Evolutionary conservation across 2,329 filamentous ascomycete genomes (phyloP), one percentile per base, ranked within the genome.

Genomic region (Ophiostoma ips): DNA sequence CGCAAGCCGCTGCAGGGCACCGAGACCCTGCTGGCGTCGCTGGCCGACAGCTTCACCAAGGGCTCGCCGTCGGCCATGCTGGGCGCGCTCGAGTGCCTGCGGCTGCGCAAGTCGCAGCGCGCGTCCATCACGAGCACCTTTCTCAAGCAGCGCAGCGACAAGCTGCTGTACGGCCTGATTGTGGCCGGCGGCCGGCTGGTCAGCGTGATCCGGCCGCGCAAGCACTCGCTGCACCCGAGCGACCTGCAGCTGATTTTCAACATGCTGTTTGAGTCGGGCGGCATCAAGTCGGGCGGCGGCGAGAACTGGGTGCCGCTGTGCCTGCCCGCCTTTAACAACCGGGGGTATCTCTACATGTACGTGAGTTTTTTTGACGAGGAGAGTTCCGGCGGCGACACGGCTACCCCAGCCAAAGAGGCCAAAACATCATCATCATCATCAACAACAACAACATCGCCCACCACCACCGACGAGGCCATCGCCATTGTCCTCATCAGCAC

Each of bases 261-360:
- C 62, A 98, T 98, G 94, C 79, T 98, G 2, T 98, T 98, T 60
- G 89, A 94, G 67, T 92, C 90, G 2, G 87, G 87, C 46, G 84
- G 87, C 40, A 84, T 98, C 62, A 90, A 92, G 62, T 84, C 87
- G 18, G 89, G 86, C 6, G 88, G 75, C 36, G 92, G 90, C 30
- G 92, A 98, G 65, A 95, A 90, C 59, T 98, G 92, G 92, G 90
- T 96, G 45, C 92, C 92, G 0, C 73, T 98, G 7, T 98, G 92
- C 60, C 75, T 98, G 3, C 94, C 92, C 0, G 90, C 89, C 5
- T 98, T 98, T 69, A 98, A 98, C 68, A 96, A 87, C 64, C 85
- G 82, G 48, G 94, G 92, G 24, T 98, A 94, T 62, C 74, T 98
- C 1, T 95, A 98, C 69, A 96, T 98, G 88, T 98, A 96, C 61